Conservation (phyloP, 371 early-diverging fungal genomes). For the Apophysomyces ossiformis region DNA sequence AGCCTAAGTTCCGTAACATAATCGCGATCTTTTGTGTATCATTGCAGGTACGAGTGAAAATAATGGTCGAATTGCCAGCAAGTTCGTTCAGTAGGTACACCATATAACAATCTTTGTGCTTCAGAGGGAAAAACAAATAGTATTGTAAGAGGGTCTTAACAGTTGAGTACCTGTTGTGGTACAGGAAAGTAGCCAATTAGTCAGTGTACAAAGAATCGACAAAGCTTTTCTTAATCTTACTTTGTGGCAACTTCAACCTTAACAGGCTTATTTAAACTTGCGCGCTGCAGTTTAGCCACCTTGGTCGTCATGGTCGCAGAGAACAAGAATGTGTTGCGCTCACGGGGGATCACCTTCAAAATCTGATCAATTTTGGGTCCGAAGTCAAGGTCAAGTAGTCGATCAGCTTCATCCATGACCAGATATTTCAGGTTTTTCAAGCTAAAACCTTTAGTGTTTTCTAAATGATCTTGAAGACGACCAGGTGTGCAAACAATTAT, state of each 20-base stretch:
- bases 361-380: constrained; percentile 96
- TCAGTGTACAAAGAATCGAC: neutral
- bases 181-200: neutral
- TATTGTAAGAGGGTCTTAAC: constrained; percentile 92
- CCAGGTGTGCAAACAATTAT: constrained; percentile 98
- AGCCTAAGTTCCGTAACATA: constrained; percentile 88
- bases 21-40: constrained; percentile 85
- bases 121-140: constrained; percentile 95
- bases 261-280: constrained; percentile 92
- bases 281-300: constrained; percentile 93
- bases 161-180: constrained; percentile 72
- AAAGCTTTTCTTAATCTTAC: constrained; percentile 30
- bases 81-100: constrained; percentile 92
- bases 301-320: constrained; percentile 98
- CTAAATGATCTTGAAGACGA: constrained; percentile 94
- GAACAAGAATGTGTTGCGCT: constrained; percentile 94
- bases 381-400: constrained; percentile 96
- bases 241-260: constrained; percentile 91
- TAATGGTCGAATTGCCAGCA: constrained; percentile 89
- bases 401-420: constrained; percentile 99
- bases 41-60: constrained; percentile 90
- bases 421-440: constrained; percentile 87
- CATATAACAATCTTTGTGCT: constrained; percentile 94
- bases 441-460: constrained; percentile 97
- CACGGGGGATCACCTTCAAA: constrained; percentile 88